These are phyloP conservation scores for Herpotrichia juniperi DNA, from an alignment of 2,329 filamentous ascomycete species.

Conservation along the genomic window DNA sequence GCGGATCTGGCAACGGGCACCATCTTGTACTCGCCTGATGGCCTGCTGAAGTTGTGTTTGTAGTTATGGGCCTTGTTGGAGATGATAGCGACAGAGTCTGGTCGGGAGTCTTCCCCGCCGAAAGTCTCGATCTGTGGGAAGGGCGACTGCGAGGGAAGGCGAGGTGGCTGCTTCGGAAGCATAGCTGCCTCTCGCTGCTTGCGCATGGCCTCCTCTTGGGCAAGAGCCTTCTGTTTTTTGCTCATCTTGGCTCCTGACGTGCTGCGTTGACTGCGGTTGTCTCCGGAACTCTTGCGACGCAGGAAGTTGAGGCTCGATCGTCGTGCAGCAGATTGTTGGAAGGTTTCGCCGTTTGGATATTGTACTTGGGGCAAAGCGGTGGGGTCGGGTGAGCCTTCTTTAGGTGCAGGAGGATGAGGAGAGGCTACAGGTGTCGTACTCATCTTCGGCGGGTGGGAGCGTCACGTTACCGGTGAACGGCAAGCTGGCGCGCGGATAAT, in stretches of 20 bases:
- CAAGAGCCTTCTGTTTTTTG: slow-evolving; percentile 62
- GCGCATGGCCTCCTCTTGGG: slow-evolving; percentile 59
- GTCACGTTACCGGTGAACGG: slow-evolving; percentile 26
- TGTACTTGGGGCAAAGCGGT: slow-evolving; percentile 20
- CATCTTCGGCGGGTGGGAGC: slow-evolving; percentile 31
- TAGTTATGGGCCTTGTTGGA: slow-evolving; percentile 60
- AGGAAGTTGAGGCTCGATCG: slow-evolving; percentile 46
- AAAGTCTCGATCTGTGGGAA: slow-evolving; percentile 61
- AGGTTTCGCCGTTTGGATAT: slow-evolving; percentile 26
- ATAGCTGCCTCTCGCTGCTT: slow-evolving; percentile 61
- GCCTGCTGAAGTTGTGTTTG: slow-evolving; percentile 43
- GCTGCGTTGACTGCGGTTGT: slow-evolving; percentile 33
- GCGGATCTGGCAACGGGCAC: slow-evolving; percentile 48
- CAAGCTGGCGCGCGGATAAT: slow-evolving; percentile 11
- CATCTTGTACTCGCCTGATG: slow-evolving; percentile 43
- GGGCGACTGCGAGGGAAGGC: slow-evolving; percentile 57
- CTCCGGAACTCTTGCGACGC: slow-evolving; percentile 41
- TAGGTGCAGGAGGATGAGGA: slow-evolving; percentile 14
- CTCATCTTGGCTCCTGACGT: slow-evolving; percentile 51
- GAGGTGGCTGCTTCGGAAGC: slow-evolving; percentile 65
- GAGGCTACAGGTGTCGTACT: slow-evolving; percentile 27
- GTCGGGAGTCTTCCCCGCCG: slow-evolving; percentile 66
- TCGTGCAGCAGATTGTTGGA: slow-evolving; percentile 18
- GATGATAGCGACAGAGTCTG: slow-evolving; percentile 67
- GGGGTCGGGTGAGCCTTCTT: slow-evolving; percentile 36